Conservation (phyloP, 2,329 filamentous ascomycete genomes). For the Trichoderma atrobrunneum region DNA sequence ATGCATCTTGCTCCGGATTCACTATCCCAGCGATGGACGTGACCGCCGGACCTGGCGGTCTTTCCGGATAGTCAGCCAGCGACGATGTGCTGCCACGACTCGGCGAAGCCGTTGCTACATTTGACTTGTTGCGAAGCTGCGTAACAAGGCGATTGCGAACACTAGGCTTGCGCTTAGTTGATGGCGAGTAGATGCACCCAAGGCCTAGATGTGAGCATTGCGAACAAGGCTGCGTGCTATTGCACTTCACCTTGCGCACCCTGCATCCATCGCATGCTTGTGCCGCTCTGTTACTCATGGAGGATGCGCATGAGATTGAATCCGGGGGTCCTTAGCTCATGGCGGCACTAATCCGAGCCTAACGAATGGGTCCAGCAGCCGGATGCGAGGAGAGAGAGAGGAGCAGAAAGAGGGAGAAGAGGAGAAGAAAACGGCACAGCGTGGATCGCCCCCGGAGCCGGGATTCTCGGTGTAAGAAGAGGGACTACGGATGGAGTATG, state of each 20-base stretch:
- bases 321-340: conserved; percentile 14
- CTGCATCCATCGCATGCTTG: conserved; percentile 40
- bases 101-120: background rate
- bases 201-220: conserved; percentile 38
- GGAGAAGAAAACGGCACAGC: background rate
- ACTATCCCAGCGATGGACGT: conserved; percentile 30
- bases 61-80: conserved; percentile 1
- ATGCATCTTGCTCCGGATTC: conserved; percentile 15
- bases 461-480: background rate
- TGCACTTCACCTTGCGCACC: conserved; percentile 39
- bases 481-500: background rate
- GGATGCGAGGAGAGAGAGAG: background rate
- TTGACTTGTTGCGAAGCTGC: conserved; percentile 32
- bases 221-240: conserved; percentile 34
- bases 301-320: conserved; percentile 9
- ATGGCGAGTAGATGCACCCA: conserved; percentile 34
- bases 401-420: background rate
- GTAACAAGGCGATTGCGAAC: conserved; percentile 36
- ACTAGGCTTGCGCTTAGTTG: conserved; percentile 35
- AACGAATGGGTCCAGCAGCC: conserved; percentile 17
- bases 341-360: conserved; percentile 8
- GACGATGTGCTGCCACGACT: background rate
- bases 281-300: conserved; percentile 25
- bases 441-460: background rate
- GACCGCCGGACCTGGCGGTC: conserved; percentile 20